Percentiles rank a stretch among this genome's conserved stretches.
Evolutionary conservation across 2,329 filamentous ascomycete genomes (phyloP).

Genomic region (Sclerotinia glacialis): DNA sequence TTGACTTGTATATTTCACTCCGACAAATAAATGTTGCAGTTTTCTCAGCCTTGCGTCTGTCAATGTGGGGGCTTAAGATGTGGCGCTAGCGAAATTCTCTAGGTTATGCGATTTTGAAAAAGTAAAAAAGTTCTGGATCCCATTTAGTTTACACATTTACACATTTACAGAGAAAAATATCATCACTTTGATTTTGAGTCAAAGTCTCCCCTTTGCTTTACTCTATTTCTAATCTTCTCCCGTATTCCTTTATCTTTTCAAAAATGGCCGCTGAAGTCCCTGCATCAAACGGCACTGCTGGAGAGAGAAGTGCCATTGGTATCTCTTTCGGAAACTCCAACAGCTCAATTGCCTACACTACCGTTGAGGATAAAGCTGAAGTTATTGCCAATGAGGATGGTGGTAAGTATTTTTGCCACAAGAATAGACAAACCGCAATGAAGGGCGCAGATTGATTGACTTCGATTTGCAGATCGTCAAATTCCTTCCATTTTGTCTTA

Average conservation of each 20-base stretch:
- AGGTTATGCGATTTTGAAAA: conserved; percentile 22
- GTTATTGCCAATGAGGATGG: conserved; percentile 99
- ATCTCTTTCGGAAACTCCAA: conserved; percentile 98
- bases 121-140: conserved; percentile 29
- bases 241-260: conserved; percentile 9
- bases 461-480: conserved; percentile 69
- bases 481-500: conserved; percentile 95
- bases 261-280: conserved; percentile 37
- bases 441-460: conserved; percentile 27
- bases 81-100: conserved; percentile 37
- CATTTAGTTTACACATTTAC: conserved; percentile 1
- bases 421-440: not conserved
- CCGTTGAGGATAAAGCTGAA: conserved; percentile 88
- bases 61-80: conserved; percentile 19
- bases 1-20: not conserved
- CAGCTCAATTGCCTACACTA: conserved; percentile 94
- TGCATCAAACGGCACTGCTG: conserved; percentile 33
- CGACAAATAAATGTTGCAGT: not conserved
- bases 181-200: conserved; percentile 16
- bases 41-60: conserved; percentile 37
- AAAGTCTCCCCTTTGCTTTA: not conserved
- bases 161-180: conserved; percentile 19
- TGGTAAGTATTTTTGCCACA: conserved; percentile 54
- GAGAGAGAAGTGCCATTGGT: conserved; percentile 73
- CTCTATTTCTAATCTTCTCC: not conserved